Evolutionary conservation across 2,329 filamentous ascomycete species (phyloP), one percentile per base, ranked within the genome.

Genomic region (Aspergillus sp.): DNA sequence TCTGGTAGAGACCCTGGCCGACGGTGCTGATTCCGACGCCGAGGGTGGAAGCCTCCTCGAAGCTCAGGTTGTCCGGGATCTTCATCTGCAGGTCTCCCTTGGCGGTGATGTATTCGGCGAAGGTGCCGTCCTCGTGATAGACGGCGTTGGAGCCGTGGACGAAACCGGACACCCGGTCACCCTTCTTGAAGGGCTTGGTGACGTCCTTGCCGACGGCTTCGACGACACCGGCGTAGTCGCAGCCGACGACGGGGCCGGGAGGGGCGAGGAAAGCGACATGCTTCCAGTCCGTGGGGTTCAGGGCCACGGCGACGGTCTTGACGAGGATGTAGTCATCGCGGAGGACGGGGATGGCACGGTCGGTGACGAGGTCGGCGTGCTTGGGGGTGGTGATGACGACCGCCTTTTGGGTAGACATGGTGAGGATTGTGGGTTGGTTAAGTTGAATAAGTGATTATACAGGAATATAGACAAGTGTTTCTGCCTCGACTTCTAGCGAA

Each of bases 211-310:
- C 84, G 26, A 85, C 74, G 24, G 78, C 77, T 54, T 82, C 79
- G 26, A 87, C 81, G 2, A 80, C 71, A 45, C 85, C 84, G n/a
- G 81, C 72, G 64, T 79, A 84, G 66, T 85, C 83, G 62, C 80
- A 83, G 18, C 84, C 84, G 6, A 79, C 68, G 9, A 81, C 69
- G 3, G 74, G 67, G 9, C 79, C 80, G 1, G 73, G 65, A 0
- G 68, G 67, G 1, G 70, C 65, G 14, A 72, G 57, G 39, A 20
- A 63, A 6, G 75, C 71, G 55, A 83, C 70, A 62, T 81, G 76
- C 65, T 84, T 84, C 82, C 81, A 85, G 69, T 86, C 84, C 0
- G 81, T 83, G 1, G 84, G 84, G 63, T 86, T 86, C 24, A 86
- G 67, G 3, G 81, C 84, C 0, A 84, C 77, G 9, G 76, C 76